A percentile compares a stretch with the other conserved stretches of the same genome.
Evolutionary conservation across 805 yeast species (phyloP).

Genomic region (Pichia gijzeniarum): DNA sequence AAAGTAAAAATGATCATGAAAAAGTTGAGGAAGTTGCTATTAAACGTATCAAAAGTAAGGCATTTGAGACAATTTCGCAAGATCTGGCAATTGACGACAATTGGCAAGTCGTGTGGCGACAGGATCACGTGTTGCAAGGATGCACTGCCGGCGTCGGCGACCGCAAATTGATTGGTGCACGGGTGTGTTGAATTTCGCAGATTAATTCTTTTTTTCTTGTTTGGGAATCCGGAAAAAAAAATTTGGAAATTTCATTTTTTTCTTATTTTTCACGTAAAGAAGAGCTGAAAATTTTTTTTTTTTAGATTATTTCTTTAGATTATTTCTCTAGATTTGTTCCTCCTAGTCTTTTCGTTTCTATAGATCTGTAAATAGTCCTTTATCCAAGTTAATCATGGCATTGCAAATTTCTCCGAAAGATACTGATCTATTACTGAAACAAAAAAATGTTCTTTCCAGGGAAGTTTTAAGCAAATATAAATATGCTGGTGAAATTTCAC

Average conservation of each 20-base stretch:
- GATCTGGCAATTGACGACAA: slow-evolving; percentile 1
- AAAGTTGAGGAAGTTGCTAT: background rate
- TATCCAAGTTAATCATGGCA: slow-evolving; percentile 42
- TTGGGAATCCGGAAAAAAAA: background rate
- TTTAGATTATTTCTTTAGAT: too few species aligned
- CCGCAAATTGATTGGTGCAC: slow-evolving; percentile 5
- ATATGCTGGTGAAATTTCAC: slow-evolving; percentile 83
- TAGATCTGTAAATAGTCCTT: background rate
- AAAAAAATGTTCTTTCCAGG: slow-evolving; percentile 60
- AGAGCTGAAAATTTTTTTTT: background rate
- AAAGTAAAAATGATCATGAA: background rate
- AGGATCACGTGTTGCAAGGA: background rate
- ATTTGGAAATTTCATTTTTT: background rate
- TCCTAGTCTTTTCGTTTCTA: background rate
- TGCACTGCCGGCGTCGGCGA: background rate
- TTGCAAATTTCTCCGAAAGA: slow-evolving; percentile 71
- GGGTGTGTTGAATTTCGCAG: slow-evolving; percentile 2
- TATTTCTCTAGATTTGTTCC: background rate
- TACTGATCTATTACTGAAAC: slow-evolving; percentile 62
- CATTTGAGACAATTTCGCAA: background rate
- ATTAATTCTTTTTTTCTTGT: background rate
- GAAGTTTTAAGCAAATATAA: slow-evolving; percentile 73
- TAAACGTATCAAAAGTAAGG: slow-evolving; percentile 10
- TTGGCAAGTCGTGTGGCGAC: slow-evolving; percentile 2
- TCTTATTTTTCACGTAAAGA: background rate